These are phyloP conservation scores for Carex sylvatica DNA, from an alignment of 202 grass and related monocot genomes.

Conservation along the genomic window DNA sequence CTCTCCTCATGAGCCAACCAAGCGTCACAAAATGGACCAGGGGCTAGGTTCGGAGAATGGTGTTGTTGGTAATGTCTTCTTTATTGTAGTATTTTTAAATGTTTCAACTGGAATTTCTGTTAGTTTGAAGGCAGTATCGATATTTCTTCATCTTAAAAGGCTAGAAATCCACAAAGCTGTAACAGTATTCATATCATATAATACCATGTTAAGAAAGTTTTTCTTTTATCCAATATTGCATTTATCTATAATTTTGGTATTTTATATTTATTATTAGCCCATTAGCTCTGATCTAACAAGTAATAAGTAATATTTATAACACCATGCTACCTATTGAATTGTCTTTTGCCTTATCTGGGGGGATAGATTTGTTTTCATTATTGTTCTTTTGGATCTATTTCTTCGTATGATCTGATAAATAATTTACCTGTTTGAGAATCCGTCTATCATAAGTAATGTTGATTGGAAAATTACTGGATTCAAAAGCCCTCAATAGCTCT, in stretches of 20 bases:
- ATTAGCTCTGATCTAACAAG: background rate
- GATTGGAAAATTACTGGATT: background rate
- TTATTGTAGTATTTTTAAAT: constrained; percentile 20
- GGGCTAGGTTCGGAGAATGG: constrained; percentile 23
- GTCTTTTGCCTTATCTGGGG: background rate
- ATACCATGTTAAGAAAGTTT: background rate
- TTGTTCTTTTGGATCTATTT: background rate
- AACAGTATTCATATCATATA: background rate
- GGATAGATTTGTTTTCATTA: background rate
- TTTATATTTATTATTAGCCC: background rate
- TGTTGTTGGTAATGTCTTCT: constrained; percentile 86
- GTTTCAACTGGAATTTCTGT: background rate
- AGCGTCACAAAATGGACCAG: constrained; percentile 45
- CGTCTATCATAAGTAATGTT: background rate
- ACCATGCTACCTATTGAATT: background rate
- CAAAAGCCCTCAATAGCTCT: background rate
- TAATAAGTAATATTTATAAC: background rate
- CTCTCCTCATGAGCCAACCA: constrained; percentile 34
- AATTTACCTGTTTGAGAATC: background rate
- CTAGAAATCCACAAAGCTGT: background rate
- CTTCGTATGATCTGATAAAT: background rate
- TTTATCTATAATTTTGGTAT: background rate
- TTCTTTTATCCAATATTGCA: background rate
- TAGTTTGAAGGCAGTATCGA: background rate
- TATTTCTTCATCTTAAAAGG: background rate